Evolutionary conservation across 306 rosid species (phyloP), one percentile per base, ranked within the genome.

Genomic region (Spatholobus suberectus): DNA sequence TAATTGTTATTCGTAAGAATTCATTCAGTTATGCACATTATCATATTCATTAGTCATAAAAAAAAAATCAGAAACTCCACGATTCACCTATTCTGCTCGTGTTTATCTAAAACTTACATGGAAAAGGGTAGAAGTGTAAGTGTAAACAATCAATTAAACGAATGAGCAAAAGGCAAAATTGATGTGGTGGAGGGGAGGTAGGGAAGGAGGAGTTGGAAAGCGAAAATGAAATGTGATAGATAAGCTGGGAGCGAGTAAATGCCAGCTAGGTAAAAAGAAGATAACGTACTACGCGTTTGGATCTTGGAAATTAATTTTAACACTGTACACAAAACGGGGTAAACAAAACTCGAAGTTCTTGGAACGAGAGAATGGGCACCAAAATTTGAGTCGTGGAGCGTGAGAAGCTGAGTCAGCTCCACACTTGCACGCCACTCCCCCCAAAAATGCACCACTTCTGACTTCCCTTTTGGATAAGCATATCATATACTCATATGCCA

Each of bases 231-330:
- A 52, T 52, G 59, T n/a, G 12, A 20, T 8, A 18, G 73, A 75
- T 86, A 88, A 88, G 88, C 83, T 81, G 86, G 37, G 82, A 8
- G 14, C 43, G 37, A 62, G 83, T 43, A 73, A 83, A 70, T 77
- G 88, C 76, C 89, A 88, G 86, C 85, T 26, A 18, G 75, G 77
- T 72, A 6, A 51, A 32, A 51, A 11, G 18, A 18, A 11, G 8
- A 18, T 5, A 4, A 43, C 37, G 55, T 69, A 77, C 75, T 69
- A 77, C 75, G 70, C 86, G 74, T 74, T 86, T 77, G 55, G 40
- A 73, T 43, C 17, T 59, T 62, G 69, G 10, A 54, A 63, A 73
- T 27, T 26, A 27, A 24, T 14, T 4, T 37, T n/a, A n/a, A n/a
- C n/a, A n/a, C n/a, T n/a, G n/a, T n/a, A n/a, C n/a, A n/a, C n/a